These are phyloP conservation scores for Steccherinum ochraceum DNA, from an alignment of 768 basidiomycete species.

Conservation along the genomic window DNA sequence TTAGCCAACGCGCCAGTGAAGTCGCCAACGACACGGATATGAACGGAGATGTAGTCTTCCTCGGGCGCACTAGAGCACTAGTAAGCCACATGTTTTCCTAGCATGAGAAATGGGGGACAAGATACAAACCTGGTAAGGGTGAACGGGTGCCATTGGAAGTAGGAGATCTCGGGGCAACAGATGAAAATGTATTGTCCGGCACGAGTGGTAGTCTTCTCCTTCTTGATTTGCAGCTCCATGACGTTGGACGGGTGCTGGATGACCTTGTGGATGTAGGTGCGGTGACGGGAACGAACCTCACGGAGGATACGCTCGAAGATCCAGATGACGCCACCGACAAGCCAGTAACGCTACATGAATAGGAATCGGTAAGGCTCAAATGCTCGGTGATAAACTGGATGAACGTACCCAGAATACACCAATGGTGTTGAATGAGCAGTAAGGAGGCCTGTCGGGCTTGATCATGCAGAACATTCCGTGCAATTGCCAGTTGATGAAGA, in stretches of 20 bases:
- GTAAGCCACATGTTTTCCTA: background rate
- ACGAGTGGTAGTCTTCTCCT: conserved; percentile 77
- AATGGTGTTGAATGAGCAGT: conserved; percentile 76
- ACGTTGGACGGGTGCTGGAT: conserved; percentile 94
- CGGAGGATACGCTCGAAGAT: conserved; percentile 85
- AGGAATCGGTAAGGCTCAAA: too few relatives aligned
- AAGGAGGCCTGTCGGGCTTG: conserved; percentile 82
- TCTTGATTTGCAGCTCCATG: conserved; percentile 95
- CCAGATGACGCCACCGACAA: conserved; percentile 82
- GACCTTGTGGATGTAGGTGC: conserved; percentile 90
- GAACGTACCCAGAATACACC: conserved; percentile 91
- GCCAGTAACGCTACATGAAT: conserved; percentile 82
- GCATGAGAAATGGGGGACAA: conserved; percentile 3
- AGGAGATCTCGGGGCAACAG: conserved; percentile 84
- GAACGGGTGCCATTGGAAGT: conserved; percentile 98
- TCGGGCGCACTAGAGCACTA: conserved; percentile 66
- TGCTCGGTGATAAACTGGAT: too few relatives aligned
- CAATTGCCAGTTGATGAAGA: conserved; percentile 92
- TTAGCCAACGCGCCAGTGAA: conserved; percentile 81
- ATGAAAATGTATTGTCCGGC: conserved; percentile 95
- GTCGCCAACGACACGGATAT: conserved; percentile 89
- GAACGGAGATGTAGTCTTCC: conserved; percentile 91
- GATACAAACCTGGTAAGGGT: conserved; percentile 70
- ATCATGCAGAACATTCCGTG: conserved; percentile 99
- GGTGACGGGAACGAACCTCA: conserved; percentile 85